Evolutionary conservation across 257 asterid genomes (phyloP).

Genomic region (Penstemon newberryi): DNA sequence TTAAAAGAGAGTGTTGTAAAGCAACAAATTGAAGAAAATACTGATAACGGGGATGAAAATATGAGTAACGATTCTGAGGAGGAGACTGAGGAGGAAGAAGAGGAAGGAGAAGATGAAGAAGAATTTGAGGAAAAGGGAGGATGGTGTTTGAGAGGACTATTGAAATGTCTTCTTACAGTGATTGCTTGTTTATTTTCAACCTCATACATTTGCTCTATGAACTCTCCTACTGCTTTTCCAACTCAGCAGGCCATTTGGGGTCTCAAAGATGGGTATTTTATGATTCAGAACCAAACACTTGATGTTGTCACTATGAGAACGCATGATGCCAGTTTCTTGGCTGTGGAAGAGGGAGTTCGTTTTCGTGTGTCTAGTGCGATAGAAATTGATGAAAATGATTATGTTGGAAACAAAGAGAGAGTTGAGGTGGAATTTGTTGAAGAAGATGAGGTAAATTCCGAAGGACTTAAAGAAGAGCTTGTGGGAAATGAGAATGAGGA

Average conservation of each 20-base stretch:
- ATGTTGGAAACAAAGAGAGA: constrained; percentile 19
- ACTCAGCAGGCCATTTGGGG: constrained; percentile 33
- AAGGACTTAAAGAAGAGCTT: too few species aligned
- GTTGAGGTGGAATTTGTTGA: constrained; percentile 30
- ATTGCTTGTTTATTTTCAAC: constrained; percentile 39
- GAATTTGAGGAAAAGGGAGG: constrained; percentile 35
- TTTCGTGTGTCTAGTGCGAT: constrained; percentile 18
- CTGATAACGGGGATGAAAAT: constrained; percentile 5
- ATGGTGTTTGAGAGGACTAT: constrained; percentile 44
- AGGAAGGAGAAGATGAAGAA: constrained; percentile 37
- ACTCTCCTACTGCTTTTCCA: constrained; percentile 34
- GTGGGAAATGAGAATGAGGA: not conserved
- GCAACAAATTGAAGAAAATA: constrained; percentile 18
- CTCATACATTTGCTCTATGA: constrained; percentile 41
- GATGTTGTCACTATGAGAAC: constrained; percentile 32
- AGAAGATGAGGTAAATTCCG: constrained; percentile 2
- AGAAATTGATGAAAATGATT: constrained; percentile 18
- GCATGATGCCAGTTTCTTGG: constrained; percentile 27
- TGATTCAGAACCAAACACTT: constrained; percentile 34
- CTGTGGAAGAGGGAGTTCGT: constrained; percentile 25
- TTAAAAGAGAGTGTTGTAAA: constrained; percentile 12
- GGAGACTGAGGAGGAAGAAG: constrained; percentile 36
- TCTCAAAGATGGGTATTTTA: constrained; percentile 30
- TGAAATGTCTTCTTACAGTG: constrained; percentile 45
- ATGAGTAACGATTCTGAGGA: constrained; percentile 17